A percentile compares a stretch with the other conserved stretches of the same genome.
phyloP scores from a whole-genome alignment of 192 early-diverging fungal genomes.

The Entomortierella parvispora region DNA sequence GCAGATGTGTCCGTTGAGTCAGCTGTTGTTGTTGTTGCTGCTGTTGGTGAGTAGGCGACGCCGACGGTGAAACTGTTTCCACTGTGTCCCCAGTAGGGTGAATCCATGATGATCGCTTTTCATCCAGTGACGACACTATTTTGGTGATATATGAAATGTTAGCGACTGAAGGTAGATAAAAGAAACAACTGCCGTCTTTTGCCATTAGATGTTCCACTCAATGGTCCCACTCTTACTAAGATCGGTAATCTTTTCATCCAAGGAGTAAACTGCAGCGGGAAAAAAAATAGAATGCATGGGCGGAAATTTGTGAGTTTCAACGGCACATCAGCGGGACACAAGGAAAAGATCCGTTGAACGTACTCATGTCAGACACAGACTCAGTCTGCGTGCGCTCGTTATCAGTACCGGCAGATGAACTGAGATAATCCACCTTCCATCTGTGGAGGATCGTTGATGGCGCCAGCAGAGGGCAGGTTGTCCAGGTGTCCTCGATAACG shows the following conservation, averaged over 20 bases:
- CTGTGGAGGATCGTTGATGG: constrained; percentile 44
- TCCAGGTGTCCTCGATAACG: constrained; percentile 48
- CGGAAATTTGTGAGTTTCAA: neutral
- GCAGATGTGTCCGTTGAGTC: no score
- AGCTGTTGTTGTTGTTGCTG: no score
- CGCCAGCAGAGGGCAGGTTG: constrained; percentile 38
- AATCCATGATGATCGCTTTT: constrained; percentile 26
- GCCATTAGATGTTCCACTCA: no score
- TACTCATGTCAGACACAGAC: constrained; percentile 27
- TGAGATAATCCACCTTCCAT: constrained; percentile 34
- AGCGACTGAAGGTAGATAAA: no score
- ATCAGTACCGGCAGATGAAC: neutral
- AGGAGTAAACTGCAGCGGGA: neutral
- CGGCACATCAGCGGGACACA: neutral
- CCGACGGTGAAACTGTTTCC: constrained; percentile 26
- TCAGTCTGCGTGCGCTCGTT: constrained; percentile 8
- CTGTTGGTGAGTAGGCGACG: constrained; percentile 28
- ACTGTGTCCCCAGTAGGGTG: constrained; percentile 20
- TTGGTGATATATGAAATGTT: no score
- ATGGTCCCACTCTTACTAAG: no score
- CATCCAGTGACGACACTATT: constrained; percentile 18
- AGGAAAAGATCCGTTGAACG: neutral
- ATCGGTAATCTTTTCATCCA: no score
- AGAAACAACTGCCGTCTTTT: no score
- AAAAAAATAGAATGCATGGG: neutral